Evolutionary conservation across 2,329 filamentous ascomycete genomes (phyloP).

Genomic region (Teratosphaeria gauchensis): DNA sequence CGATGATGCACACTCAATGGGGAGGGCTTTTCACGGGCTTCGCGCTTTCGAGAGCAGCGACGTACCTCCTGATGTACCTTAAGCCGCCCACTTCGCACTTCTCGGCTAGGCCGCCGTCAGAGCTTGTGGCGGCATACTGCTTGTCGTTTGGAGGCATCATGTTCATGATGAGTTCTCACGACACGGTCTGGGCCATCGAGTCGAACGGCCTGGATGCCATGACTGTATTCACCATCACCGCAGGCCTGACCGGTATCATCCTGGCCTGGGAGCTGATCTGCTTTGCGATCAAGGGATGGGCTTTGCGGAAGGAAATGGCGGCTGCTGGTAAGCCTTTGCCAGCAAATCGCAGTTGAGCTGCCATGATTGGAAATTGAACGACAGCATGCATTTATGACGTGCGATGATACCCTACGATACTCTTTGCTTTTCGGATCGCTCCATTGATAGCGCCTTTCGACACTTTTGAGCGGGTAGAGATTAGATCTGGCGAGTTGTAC

Average conservation of each 20-base stretch:
- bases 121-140: constrained; percentile 79
- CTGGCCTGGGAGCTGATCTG: constrained; percentile 77
- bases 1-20: constrained; percentile 93
- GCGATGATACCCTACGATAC: not conserved
- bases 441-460: not conserved
- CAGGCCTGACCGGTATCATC: constrained; percentile 71
- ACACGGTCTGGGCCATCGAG: constrained; percentile 69
- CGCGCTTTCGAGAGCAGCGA: constrained; percentile 65
- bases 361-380: not conserved
- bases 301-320: constrained; percentile 33
- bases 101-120: constrained; percentile 77
- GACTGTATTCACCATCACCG: constrained; percentile 83
- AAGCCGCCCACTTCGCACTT: constrained; percentile 70
- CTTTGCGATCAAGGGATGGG: constrained; percentile 84
- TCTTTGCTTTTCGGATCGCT: not conserved
- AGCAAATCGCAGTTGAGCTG: not conserved
- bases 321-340: constrained; percentile 1
- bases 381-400: not conserved
- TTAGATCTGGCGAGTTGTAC: not conserved
- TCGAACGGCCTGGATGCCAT: constrained; percentile 72
- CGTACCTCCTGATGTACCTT: constrained; percentile 71
- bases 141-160: constrained; percentile 78
- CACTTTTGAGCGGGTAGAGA: not conserved
- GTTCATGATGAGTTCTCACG: constrained; percentile 81
- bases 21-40: constrained; percentile 74